Percentiles rank a stretch among this genome's conserved stretches.
phyloP scores from a whole-genome alignment of 2,329 filamentous ascomycete species.

The Alternaria hordeiaustralica region DNA sequence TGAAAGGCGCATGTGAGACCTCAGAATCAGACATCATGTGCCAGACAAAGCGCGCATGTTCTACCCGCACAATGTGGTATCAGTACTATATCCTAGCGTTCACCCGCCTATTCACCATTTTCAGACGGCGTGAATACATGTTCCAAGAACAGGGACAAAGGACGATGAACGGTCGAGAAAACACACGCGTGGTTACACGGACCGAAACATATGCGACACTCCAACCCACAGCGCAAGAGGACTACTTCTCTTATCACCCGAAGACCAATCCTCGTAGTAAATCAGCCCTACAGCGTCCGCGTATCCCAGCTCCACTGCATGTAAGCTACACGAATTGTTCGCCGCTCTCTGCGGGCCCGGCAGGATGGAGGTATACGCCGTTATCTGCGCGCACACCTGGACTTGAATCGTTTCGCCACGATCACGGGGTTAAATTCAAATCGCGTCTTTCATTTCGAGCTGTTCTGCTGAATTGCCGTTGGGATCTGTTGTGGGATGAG shows the following conservation, averaged over 20 bases:
- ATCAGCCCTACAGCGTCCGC: neutral
- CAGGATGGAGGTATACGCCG: constrained; percentile 6
- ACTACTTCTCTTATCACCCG: neutral
- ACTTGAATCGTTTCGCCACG: constrained; percentile 6
- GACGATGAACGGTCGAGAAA: neutral
- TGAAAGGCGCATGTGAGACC: neutral
- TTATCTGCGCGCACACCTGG: neutral
- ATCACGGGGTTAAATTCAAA: neutral
- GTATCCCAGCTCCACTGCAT: neutral
- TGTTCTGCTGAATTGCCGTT: neutral
- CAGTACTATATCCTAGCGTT: neutral
- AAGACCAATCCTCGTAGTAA: too few relatives aligned
- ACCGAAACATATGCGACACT: neutral
- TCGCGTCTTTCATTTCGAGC: neutral
- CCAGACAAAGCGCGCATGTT: neutral
- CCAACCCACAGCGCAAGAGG: neutral
- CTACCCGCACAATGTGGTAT: neutral
- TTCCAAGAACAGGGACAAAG: neutral
- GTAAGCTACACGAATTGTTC: neutral
- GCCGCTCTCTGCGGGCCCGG: neutral
- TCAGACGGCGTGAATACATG: neutral
- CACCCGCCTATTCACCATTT: neutral
- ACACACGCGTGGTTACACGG: neutral
- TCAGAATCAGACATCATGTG: neutral
- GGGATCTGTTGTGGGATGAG: constrained; percentile 2